Evolutionary conservation across 441 rosid genomes (phyloP).

Genomic region (Cnidoscolus chayamansa): DNA sequence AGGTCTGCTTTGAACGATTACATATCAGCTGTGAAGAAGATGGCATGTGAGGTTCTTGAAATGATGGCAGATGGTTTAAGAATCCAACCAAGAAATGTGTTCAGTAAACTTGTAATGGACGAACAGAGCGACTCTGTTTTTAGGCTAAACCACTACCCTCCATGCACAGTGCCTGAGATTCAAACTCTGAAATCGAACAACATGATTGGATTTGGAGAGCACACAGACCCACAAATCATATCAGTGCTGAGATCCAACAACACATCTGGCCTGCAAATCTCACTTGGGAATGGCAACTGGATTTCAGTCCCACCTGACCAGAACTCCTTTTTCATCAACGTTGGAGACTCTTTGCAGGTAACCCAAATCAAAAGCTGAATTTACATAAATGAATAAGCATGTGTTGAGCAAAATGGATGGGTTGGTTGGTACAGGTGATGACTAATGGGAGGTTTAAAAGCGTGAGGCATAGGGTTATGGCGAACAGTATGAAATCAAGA

Average conservation of each 20-base stretch:
- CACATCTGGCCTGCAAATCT: conserved; percentile 78
- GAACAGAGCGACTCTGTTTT: conserved; percentile 68
- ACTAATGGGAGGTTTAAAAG: conserved; percentile 82
- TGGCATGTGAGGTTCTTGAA: conserved; percentile 62
- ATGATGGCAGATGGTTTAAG: conserved; percentile 65
- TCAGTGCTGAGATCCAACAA: conserved; percentile 87
- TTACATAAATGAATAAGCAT: no score
- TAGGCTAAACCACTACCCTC: conserved; percentile 61
- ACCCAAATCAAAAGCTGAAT: no score
- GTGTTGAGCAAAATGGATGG: no score
- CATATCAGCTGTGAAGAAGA: conserved; percentile 44
- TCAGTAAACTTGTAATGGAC: conserved; percentile 59
- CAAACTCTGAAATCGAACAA: conserved; percentile 35
- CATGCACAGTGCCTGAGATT: conserved; percentile 19
- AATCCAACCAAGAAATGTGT: conserved; percentile 42
- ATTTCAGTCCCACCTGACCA: conserved; percentile 84
- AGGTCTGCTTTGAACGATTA: conserved; percentile 68
- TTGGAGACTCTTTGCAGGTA: conserved; percentile 87
- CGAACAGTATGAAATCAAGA: conserved; percentile 53
- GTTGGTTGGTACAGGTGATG: conserved; percentile 45
- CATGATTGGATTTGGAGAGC: conserved; percentile 89
- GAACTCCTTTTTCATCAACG: conserved; percentile 57
- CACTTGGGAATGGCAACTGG: conserved; percentile 73
- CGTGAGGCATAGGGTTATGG: conserved; percentile 77
- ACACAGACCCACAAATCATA: conserved; percentile 95